phyloP scores from a whole-genome alignment of 2,329 filamentous ascomycete species.

The Hypoxylon sp. region DNA sequence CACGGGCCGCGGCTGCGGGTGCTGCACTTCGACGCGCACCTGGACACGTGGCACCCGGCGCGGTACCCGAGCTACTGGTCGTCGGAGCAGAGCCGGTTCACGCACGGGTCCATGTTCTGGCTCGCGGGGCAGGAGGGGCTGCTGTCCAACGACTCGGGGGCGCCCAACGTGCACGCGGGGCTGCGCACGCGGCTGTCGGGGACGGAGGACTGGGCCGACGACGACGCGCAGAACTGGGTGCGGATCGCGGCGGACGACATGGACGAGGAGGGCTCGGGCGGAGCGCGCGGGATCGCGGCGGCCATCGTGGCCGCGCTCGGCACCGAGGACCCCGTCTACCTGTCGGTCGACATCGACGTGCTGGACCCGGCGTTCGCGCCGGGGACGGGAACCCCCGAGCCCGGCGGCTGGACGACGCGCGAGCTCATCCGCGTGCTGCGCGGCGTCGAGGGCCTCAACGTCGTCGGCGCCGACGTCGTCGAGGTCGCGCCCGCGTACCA shows the following conservation, averaged over 20 bases:
- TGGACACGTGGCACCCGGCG: constrained; percentile 67
- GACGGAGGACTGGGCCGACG: constrained; percentile 81
- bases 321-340: constrained; percentile 76
- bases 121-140: constrained; percentile 81
- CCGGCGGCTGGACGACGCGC: constrained; percentile 77
- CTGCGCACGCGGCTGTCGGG: constrained; percentile 83
- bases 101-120: constrained; percentile 85
- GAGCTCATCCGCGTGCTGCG: constrained; percentile 77
- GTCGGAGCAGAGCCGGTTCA: neutral
- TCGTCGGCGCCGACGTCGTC: constrained; percentile 74
- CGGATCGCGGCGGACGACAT: constrained; percentile 74
- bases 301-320: constrained; percentile 79
- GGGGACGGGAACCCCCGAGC: constrained; percentile 78
- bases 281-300: constrained; percentile 79
- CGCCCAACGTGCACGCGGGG: constrained; percentile 88
- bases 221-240: constrained; percentile 83
- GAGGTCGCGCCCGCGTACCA: constrained; percentile 74
- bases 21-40: constrained; percentile 68
- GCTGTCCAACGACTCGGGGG: constrained; percentile 77
- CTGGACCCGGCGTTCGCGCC: constrained; percentile 84
- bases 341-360: constrained; percentile 88
- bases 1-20: constrained; percentile 68
- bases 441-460: constrained; percentile 71
- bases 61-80: too few relatives aligned
- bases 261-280: constrained; percentile 62